These are phyloP conservation scores for Eragrostis curvula DNA, from an alignment of 176 grass and related monocot species.

Conservation along the genomic window DNA sequence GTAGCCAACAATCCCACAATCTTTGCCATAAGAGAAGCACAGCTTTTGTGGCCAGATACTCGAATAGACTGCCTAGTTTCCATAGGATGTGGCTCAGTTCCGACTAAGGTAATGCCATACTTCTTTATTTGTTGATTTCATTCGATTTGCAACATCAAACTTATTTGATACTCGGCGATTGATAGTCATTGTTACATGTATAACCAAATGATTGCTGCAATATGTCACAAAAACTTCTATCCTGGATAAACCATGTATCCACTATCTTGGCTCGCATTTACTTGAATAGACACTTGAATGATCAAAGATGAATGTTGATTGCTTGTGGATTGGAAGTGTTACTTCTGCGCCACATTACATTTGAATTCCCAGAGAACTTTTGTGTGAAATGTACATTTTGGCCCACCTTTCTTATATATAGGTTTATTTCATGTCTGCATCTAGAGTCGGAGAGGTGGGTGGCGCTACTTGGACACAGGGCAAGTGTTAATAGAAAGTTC, in stretches of 20 bases:
- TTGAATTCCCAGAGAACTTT: slow-evolving; percentile 26
- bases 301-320: slow-evolving; percentile 19
- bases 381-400: slow-evolving; percentile 38
- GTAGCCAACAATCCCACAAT: slow-evolving; percentile 99
- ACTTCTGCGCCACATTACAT: background rate
- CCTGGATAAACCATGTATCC: slow-evolving; percentile 15
- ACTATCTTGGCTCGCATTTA: slow-evolving; percentile 8
- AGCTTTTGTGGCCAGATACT: slow-evolving; percentile 98
- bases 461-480: slow-evolving; percentile 97
- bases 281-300: slow-evolving; percentile 18
- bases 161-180: background rate
- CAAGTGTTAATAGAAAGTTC: slow-evolving; percentile 99
- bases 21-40: slow-evolving; percentile 97
- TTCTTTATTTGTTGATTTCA: slow-evolving; percentile 14
- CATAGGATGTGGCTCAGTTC: slow-evolving; percentile 92
- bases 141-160: background rate
- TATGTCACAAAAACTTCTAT: background rate
- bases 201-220: slow-evolving; percentile 32
- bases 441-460: slow-evolving; percentile 92
- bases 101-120: slow-evolving; percentile 72
- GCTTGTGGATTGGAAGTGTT: slow-evolving; percentile 26
- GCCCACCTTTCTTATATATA: slow-evolving; percentile 38
- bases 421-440: slow-evolving; percentile 47
- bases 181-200: background rate
- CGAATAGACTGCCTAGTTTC: slow-evolving; percentile 93